A percentile compares a stretch with the other conserved stretches of the same genome.
These are phyloP conservation scores for Breviolum minutum DNA, from an alignment of 73 alveolate species.

Conservation along the genomic window DNA sequence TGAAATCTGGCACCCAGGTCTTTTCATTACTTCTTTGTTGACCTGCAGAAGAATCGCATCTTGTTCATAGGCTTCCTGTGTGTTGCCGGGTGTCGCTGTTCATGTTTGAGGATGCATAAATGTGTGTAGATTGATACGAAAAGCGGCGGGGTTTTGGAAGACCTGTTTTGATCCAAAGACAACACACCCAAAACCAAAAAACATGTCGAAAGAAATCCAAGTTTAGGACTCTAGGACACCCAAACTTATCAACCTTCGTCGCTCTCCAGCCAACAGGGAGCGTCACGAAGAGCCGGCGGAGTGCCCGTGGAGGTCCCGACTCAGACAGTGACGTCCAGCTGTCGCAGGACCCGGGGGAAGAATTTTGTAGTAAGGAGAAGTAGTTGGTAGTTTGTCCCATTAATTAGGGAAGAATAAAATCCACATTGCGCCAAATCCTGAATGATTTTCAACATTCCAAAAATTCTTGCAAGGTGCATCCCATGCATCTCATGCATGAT, in stretches of 20 bases:
- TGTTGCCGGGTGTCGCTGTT: too few species aligned
- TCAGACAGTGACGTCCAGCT: conserved; percentile 93
- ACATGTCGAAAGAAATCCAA: background rate
- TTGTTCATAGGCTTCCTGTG: conserved; percentile 54
- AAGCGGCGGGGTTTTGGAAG: background rate
- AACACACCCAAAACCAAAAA: background rate
- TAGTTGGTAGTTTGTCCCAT: too few species aligned
- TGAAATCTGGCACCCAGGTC: background rate
- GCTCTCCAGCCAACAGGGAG: too few species aligned
- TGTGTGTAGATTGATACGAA: background rate
- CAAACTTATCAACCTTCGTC: too few species aligned
- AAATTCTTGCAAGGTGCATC: too few species aligned
- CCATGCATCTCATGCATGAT: too few species aligned
- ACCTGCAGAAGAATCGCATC: conserved; percentile 39
- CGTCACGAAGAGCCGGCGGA: conserved; percentile 92
- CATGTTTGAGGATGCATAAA: too few species aligned
- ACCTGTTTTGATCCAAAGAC: background rate
- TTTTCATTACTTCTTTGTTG: conserved; percentile 69
- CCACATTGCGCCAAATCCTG: too few species aligned
- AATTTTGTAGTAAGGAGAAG: too few species aligned
- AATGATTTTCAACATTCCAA: too few species aligned
- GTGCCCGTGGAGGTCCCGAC: conserved; percentile 94
- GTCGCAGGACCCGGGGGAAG: too few species aligned
- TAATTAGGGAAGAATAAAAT: too few species aligned
- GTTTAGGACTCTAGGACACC: background rate